Evolutionary conservation across 352 stramenopile genomes (phyloP).

Genomic region (Globisporangium emineosum): DNA sequence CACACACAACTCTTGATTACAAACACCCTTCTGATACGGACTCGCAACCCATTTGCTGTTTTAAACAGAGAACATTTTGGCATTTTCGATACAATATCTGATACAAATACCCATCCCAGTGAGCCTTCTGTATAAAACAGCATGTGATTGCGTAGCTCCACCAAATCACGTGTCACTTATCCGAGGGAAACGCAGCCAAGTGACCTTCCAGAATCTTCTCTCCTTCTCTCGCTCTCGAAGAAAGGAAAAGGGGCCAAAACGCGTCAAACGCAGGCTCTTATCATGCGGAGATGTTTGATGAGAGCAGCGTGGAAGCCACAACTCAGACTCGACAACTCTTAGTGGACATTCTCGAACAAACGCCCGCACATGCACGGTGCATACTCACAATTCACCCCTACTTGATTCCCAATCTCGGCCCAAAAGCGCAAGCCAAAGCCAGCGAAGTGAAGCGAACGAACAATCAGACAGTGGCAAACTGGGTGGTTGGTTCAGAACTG

Average conservation of each 20-base stretch:
- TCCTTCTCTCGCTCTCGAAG: constrained; percentile 4
- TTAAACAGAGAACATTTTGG: constrained; percentile 7
- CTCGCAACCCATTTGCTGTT: background rate
- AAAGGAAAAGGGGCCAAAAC: background rate
- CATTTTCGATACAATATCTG: background rate
- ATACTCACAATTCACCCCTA: too few relatives aligned
- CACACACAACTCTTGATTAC: background rate
- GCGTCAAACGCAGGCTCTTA: background rate
- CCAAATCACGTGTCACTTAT: background rate
- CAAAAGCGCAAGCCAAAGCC: background rate
- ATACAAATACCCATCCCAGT: background rate
- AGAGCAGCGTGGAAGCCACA: background rate
- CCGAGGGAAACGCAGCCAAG: background rate
- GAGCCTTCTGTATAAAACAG: background rate
- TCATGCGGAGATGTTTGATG: background rate
- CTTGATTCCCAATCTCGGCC: background rate
- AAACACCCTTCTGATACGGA: background rate
- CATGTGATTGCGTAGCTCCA: background rate
- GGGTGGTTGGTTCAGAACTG: constrained; percentile 5
- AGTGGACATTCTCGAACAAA: background rate
- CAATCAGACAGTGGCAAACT: background rate
- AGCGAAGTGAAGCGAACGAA: background rate
- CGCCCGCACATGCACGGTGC: background rate
- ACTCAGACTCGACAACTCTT: too few relatives aligned
- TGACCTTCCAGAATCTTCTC: constrained; percentile 26